phyloP scores from a whole-genome alignment of 768 basidiomycete species.

The Calocybe indica region DNA sequence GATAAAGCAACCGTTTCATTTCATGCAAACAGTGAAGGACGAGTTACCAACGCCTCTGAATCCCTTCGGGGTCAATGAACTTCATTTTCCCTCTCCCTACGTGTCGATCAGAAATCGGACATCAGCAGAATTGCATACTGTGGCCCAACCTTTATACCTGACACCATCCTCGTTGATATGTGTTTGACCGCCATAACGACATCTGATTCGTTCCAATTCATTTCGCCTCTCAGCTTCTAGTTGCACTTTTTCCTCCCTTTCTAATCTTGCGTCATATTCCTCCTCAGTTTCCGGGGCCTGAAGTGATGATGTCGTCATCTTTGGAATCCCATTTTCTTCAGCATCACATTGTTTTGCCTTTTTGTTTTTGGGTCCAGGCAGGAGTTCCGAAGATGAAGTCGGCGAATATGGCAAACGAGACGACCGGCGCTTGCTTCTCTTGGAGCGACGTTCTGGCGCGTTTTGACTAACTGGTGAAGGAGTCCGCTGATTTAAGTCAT shows the following conservation, averaged over 20 bases:
- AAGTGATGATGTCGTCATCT: background rate
- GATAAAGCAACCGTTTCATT: too few relatives aligned
- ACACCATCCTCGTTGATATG: slow-evolving; percentile 37
- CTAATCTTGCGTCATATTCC: slow-evolving; percentile 64
- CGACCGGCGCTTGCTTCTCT: too few relatives aligned
- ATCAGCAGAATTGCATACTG: background rate
- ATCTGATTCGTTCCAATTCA: slow-evolving; percentile 45
- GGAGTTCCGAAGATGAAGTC: too few relatives aligned
- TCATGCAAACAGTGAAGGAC: too few relatives aligned
- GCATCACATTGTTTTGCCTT: slow-evolving; percentile 12
- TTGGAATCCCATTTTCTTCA: background rate
- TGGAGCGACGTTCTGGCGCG: too few relatives aligned
- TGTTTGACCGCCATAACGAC: slow-evolving; percentile 23
- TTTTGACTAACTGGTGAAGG: too few relatives aligned
- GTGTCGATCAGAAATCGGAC: background rate
- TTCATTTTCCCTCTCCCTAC: background rate
- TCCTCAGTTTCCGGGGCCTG: slow-evolving; percentile 53
- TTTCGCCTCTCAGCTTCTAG: slow-evolving; percentile 37
- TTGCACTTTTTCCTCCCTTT: slow-evolving; percentile 61
- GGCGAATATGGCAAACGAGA: too few relatives aligned
- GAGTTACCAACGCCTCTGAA: too few relatives aligned
- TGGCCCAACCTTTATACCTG: slow-evolving; percentile 50
- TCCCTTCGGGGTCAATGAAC: background rate
- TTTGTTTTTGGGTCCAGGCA: slow-evolving; percentile 9
- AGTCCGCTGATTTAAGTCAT: too few relatives aligned